Evolutionary conservation across 371 early-diverging fungal genomes (phyloP).

Genomic region (Capillidium heterosporum): DNA sequence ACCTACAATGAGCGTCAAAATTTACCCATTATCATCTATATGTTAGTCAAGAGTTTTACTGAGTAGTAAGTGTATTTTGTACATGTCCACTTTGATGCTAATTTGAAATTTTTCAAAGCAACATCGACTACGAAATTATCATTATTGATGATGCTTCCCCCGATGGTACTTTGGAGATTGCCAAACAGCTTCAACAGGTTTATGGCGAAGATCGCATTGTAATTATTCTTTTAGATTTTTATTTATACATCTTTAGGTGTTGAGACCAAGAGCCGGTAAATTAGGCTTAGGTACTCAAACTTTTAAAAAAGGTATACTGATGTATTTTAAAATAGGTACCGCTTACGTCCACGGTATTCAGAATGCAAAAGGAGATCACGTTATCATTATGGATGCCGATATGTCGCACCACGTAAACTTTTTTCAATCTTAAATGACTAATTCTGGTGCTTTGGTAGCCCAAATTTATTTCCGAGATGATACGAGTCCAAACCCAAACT

Average conservation of each 20-base stretch:
- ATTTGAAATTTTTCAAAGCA: neutral
- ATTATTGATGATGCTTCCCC: conserved; percentile 97
- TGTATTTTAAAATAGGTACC: conserved; percentile 36
- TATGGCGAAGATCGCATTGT: conserved; percentile 85
- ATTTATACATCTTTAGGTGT: conserved; percentile 24
- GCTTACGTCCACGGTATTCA: conserved; percentile 95
- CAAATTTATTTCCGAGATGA: conserved; percentile 91
- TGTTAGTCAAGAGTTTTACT: conserved; percentile 71
- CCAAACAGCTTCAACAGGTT: conserved; percentile 61
- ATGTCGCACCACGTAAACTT: conserved; percentile 78
- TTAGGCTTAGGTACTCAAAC: conserved; percentile 58
- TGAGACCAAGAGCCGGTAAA: conserved; percentile 88
- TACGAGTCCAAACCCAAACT: conserved; percentile 59
- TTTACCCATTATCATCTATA: conserved; percentile 83
- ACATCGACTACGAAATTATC: conserved; percentile 83
- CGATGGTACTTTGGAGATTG: conserved; percentile 94
- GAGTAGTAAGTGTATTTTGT: conserved; percentile 30
- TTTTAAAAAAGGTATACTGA: neutral
- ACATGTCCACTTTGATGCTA: neutral
- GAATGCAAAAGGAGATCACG: conserved; percentile 82
- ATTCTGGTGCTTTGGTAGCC: conserved; percentile 33
- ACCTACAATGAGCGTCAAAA: conserved; percentile 99
- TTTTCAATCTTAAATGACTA: neutral
- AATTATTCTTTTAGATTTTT: conserved; percentile 11
- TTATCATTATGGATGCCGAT: conserved; percentile 98